Conservation (phyloP, 352 stramenopile species). For the Pseudoperonospora humuli region DNA sequence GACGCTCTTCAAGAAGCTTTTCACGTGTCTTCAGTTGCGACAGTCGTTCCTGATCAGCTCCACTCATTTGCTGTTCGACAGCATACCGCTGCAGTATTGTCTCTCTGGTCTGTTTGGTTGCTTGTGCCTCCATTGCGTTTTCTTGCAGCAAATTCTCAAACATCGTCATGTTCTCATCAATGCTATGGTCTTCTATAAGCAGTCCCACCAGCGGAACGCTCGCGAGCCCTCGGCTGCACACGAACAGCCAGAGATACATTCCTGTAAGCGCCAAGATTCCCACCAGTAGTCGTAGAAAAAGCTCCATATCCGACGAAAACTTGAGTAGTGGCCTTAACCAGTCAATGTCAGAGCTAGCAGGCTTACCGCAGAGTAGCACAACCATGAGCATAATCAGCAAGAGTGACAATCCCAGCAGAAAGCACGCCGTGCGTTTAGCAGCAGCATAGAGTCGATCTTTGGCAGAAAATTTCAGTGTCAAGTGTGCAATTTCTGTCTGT, state of each 20-base stretch:
- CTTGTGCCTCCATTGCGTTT: slow-evolving; percentile 66
- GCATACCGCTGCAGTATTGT: slow-evolving; percentile 66
- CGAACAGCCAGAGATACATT: slow-evolving; percentile 72
- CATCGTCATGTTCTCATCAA: slow-evolving; percentile 54
- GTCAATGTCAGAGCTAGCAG: slow-evolving; percentile 62
- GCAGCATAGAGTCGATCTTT: slow-evolving; percentile 48
- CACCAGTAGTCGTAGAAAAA: slow-evolving; percentile 61
- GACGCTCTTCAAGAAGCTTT: slow-evolving; percentile 55
- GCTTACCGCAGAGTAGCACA: slow-evolving; percentile 69
- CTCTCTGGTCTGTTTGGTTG: slow-evolving; percentile 55
- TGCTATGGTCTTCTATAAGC: slow-evolving; percentile 69
- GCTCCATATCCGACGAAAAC: slow-evolving; percentile 65
- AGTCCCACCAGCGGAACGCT: slow-evolving; percentile 68
- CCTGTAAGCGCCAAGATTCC: slow-evolving; percentile 65
- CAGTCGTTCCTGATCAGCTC: slow-evolving; percentile 60
- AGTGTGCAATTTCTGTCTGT: slow-evolving; percentile 76
- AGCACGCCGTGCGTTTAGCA: slow-evolving; percentile 67
- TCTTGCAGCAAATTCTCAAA: slow-evolving; percentile 70
- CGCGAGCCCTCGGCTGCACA: slow-evolving; percentile 59
- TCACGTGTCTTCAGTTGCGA: slow-evolving; percentile 65
- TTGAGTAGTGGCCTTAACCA: slow-evolving; percentile 79
- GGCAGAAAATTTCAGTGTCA: slow-evolving; percentile 59
- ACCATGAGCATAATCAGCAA: slow-evolving; percentile 62
- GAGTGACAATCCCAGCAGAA: slow-evolving; percentile 57
- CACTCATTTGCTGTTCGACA: slow-evolving; percentile 54